These are phyloP conservation scores for Ustilago esculenta DNA, from an alignment of 1,284 basidiomycete genomes.

Conservation along the genomic window DNA sequence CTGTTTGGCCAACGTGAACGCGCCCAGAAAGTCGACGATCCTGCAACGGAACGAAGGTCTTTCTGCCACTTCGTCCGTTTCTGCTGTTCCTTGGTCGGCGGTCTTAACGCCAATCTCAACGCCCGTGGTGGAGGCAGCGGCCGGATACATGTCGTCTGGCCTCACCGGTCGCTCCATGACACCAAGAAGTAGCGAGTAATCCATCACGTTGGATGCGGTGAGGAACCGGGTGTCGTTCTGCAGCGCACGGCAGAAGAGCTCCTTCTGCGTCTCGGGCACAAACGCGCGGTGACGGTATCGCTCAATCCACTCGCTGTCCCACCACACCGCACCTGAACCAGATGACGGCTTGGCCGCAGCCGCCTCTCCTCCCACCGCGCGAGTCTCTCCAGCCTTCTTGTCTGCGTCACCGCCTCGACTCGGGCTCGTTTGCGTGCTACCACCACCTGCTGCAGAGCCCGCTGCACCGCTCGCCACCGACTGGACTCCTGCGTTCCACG, in stretches of 20 bases:
- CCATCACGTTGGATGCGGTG: slow-evolving; percentile 59
- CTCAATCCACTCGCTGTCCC: slow-evolving; percentile 54
- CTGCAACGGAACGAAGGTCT: slow-evolving; percentile 46
- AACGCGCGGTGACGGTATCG: slow-evolving; percentile 46
- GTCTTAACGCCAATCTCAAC: neutral
- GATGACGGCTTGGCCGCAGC: slow-evolving; percentile 13
- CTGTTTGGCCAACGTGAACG: slow-evolving; percentile 59
- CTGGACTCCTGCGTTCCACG: slow-evolving; percentile 20
- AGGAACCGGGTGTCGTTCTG: slow-evolving; percentile 58
- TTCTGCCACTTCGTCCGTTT: slow-evolving; percentile 11
- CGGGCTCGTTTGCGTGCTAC: slow-evolving; percentile 6
- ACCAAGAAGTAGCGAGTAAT: slow-evolving; percentile 62
- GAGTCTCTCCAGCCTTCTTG: slow-evolving; percentile 1
- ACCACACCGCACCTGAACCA: slow-evolving; percentile 41
- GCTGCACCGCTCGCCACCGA: slow-evolving; percentile 1
- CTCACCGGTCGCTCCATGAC: slow-evolving; percentile 46
- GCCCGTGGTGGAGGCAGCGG: slow-evolving; percentile 11
- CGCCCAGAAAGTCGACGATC: slow-evolving; percentile 62
- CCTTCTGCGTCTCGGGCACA: slow-evolving; percentile 53
- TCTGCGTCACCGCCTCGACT: slow-evolving; percentile 1
- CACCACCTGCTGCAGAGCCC: neutral
- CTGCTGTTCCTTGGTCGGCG: neutral
- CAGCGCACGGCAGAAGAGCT: slow-evolving; percentile 49
- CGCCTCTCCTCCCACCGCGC: neutral
- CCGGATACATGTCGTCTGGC: slow-evolving; percentile 37